Base-by-base conservation (phyloP, 495 filamentous ascomycete genomes). In the Cercophora samala region DNA sequence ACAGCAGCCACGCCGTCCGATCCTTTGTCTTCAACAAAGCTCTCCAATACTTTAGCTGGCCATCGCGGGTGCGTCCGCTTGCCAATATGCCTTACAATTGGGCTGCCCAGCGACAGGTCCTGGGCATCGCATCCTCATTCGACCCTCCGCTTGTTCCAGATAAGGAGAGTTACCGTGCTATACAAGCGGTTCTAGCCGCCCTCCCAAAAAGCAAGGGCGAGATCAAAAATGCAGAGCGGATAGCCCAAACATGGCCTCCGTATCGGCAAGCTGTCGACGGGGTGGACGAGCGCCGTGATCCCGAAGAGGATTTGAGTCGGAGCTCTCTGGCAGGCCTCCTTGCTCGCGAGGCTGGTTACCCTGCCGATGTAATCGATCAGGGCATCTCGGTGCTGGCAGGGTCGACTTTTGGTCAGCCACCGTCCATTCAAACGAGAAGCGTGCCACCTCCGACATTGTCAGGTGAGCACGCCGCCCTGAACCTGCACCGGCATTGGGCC, bases 221-320 rank as follows among this genome's bases (percentile, higher is more conserved):
- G 72, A 75, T 63, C 21, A 74, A 62, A 11, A 75, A 76, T 23
- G 76, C 76, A 6, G 55, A 74, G 21, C 78, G 81, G 54, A 72
- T 75, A 46, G 68, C 74, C 5, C 74, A 75, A 26, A 80, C 81
- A 0, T 84, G 80, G 82, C 82, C 82, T 6, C 81, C 82, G 6
- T 81, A 80, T 64, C 74, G 77, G 24, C 71, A 75, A 68, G 72
- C 75, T 18, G 74, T 78, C 26, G 80, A 84, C 58, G 82, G 80
- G 1, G 72, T 78, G 0, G 82, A 84, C 67, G 78, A 80, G 63
- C 77, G 72, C 23, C 75, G 75, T 37, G 70, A 69, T 1, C 71
- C 69, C 5, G 76, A 83, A 52, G 81, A 84, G 24, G 75, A 77
- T 23, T 68, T 77, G 56, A 81, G 79, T 25, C 70, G 80, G 53